A percentile compares a stretch with the other conserved stretches of the same genome.
Evolutionary conservation across 202 grass and related monocot genomes (phyloP).

Genomic region (Musa balbisiana): DNA sequence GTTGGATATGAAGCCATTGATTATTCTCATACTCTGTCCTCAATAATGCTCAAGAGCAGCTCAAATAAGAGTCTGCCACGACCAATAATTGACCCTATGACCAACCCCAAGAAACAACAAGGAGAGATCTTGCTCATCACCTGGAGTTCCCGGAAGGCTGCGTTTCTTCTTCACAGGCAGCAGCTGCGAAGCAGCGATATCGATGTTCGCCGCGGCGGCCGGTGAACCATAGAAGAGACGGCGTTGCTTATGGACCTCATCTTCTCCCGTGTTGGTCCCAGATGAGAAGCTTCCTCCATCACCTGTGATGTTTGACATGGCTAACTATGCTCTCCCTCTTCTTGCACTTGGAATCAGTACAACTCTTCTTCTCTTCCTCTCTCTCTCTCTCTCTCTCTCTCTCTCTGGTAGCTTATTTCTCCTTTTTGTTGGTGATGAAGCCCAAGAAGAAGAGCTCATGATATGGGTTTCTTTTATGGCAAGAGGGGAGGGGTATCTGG

Average conservation of each 20-base stretch:
- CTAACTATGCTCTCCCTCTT: too few relatives aligned
- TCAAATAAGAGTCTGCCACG: constrained; percentile 28
- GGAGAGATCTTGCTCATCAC: constrained; percentile 16
- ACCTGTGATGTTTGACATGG: constrained; percentile 42
- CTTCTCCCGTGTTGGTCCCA: constrained; percentile 26
- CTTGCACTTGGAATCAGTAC: too few relatives aligned
- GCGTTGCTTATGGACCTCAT: constrained; percentile 23
- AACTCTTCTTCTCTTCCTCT: neutral
- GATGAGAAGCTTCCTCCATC: constrained; percentile 43
- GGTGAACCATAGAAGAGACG: constrained; percentile 22
- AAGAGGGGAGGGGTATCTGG: neutral
- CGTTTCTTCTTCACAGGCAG: constrained; percentile 41
- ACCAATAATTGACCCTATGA: constrained; percentile 30
- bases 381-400: neutral
- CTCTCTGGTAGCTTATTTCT: neutral
- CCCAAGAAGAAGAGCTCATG: neutral
- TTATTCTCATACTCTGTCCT: too few relatives aligned
- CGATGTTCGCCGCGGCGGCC: constrained; percentile 14
- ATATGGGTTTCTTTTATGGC: neutral
- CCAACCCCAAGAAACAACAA: too few relatives aligned
- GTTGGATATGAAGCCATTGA: too few relatives aligned
- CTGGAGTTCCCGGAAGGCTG: constrained; percentile 72
- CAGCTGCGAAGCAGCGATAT: constrained; percentile 14
- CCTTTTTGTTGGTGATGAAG: neutral
- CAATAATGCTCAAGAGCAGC: constrained; percentile 4